These are phyloP conservation scores for Pinus albicaulis DNA, from an alignment of 75 land plant species.

Conservation along the genomic window DNA sequence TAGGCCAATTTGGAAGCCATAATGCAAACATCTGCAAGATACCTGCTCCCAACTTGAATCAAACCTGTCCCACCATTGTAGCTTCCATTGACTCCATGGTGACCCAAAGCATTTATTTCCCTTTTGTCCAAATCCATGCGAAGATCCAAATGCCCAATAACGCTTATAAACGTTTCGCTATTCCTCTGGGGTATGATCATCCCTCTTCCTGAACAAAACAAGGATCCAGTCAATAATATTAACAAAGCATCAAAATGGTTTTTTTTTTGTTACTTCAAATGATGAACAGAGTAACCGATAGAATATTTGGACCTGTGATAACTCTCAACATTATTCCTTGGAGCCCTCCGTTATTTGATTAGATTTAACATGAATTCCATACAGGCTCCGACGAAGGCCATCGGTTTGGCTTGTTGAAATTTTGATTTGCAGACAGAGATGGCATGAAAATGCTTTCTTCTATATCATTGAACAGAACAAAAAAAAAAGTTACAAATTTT, in stretches of 20 bases:
- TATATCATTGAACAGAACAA: no score
- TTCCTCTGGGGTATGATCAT: constrained; percentile 6
- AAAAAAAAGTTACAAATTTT: no score
- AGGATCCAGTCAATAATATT: background rate
- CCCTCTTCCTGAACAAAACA: background rate
- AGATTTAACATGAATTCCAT: constrained; percentile 54
- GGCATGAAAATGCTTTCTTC: no score
- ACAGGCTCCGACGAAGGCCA: constrained; percentile 32
- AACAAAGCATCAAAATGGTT: background rate
- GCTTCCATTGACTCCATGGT: no score
- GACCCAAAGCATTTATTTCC: background rate
- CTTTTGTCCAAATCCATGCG: constrained; percentile 11
- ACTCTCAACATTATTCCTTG: constrained; percentile 31
- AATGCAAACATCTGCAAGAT: constrained; percentile 18
- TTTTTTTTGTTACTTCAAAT: no score
- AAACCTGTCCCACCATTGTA: no score
- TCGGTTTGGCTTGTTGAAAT: constrained; percentile 39
- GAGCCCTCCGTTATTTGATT: constrained; percentile 34
- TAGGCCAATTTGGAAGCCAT: constrained; percentile 57
- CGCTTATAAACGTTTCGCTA: constrained; percentile 15
- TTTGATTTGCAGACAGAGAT: no score
- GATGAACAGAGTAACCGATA: no score
- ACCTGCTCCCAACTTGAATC: constrained; percentile 5
- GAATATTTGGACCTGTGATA: constrained; percentile 24
- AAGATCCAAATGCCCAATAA: constrained; percentile 19